Base-by-base conservation (phyloP, 106 monocot genomes). In the Alisma plantagoaquatica region DNA sequence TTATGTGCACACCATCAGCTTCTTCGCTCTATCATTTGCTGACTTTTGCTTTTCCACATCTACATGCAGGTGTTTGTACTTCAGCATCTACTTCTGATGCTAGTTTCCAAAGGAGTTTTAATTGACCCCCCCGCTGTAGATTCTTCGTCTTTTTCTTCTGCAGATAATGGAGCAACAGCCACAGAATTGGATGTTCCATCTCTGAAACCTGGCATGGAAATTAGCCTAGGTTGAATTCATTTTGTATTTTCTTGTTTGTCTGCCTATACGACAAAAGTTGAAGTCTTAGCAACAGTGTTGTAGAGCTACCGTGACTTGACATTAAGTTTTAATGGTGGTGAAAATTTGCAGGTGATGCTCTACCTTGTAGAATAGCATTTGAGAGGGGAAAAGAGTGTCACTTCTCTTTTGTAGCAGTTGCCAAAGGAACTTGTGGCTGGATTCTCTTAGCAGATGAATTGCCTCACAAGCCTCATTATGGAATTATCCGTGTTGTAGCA, bases 31-130 rank as follows among this genome's bases (percentile, higher is more conserved):
- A n/a, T n/a, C n/a, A n/a, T n/a, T n/a, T n/a, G n/a, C n/a, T n/a
- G n/a, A n/a, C n/a, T n/a, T n/a, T n/a, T n/a, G n/a, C n/a, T n/a
- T n/a, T n/a, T n/a, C n/a, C n/a, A n/a, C n/a, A n/a, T n/a, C n/a
- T n/a, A n/a, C n/a, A n/a, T n/a, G n/a, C 81, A 96, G 96, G 75
- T 78, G 30, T 85, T 89, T 74, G 96, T 96, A 29, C 81, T 96
- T 54, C 84, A 78, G 28, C 77, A 67, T 33, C 96, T 84, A 69
- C 73, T 96, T 60, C 64, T 96, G n/a, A 46, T 84, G 44, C 78
- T 84, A 58, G 77, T 73, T 29, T 71, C 61, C 42, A 81, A 78
- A 57, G 75, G 74, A 66, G 52, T 21, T 65, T 67, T 88, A 55
- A 31, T 81, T 62, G 89, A 96, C 44, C 78, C 76, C 18, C 78